Conservation (phyloP, 2,329 filamentous ascomycete genomes). For the Pezicula rhizophila region DNA sequence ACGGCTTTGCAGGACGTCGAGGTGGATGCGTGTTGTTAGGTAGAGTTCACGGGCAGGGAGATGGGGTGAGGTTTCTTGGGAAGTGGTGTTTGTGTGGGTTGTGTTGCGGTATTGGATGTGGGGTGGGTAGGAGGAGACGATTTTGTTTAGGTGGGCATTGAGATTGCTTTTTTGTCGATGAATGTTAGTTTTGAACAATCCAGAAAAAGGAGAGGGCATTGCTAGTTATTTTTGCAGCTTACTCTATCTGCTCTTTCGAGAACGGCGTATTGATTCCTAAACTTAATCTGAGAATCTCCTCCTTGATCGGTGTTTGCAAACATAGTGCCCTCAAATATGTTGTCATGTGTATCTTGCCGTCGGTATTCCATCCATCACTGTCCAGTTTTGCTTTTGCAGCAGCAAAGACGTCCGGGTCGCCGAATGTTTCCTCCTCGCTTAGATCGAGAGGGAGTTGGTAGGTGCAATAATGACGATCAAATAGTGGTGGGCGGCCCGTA, state of each 20-base stretch:
- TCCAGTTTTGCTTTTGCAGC: conserved; percentile 1
- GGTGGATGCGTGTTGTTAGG: background rate
- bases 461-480: conserved; percentile 2
- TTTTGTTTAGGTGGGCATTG: background rate
- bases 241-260: background rate
- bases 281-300: conserved; percentile 5
- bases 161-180: background rate
- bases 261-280: background rate
- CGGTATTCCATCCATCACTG: conserved; percentile 6
- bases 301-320: background rate
- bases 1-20: conserved; percentile 1
- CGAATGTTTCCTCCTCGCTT: conserved; percentile 1
- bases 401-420: background rate
- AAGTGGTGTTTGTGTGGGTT: background rate
- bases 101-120: background rate
- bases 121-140: background rate
- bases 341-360: conserved; percentile 1
- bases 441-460: conserved; percentile 5
- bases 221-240: background rate
- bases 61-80: background rate
- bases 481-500: conserved; percentile 1
- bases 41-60: background rate
- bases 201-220: background rate
- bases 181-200: background rate
- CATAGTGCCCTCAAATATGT: background rate